Evolutionary conservation across 2,329 filamentous ascomycete species (phyloP).

Genomic region (Aspergillus persii): DNA sequence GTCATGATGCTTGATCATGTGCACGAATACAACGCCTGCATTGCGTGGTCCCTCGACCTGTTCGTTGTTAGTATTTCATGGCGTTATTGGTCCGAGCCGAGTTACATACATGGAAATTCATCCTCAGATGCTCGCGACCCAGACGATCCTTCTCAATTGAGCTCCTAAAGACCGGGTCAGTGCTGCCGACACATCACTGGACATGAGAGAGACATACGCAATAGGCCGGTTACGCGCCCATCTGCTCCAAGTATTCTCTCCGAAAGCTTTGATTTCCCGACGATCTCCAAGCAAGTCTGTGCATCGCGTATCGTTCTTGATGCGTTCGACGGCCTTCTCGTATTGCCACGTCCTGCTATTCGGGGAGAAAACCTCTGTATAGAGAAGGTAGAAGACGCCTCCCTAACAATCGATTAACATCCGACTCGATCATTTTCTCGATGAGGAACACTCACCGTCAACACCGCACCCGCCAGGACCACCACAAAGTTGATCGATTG

Average conservation of each 20-base stretch:
- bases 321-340: slow-evolving; percentile 77
- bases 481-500: slow-evolving; percentile 86
- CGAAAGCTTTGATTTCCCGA: slow-evolving; percentile 74
- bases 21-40: slow-evolving; percentile 70
- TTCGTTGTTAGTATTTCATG: slow-evolving; percentile 20
- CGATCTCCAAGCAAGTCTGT: slow-evolving; percentile 70
- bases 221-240: slow-evolving; percentile 68
- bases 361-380: slow-evolving; percentile 76
- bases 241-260: slow-evolving; percentile 76
- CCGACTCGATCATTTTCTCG: background rate
- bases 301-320: slow-evolving; percentile 71
- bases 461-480: slow-evolving; percentile 68
- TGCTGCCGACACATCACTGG: background rate
- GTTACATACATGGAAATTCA: slow-evolving; percentile 74
- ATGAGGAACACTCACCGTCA: slow-evolving; percentile 60
- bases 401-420: slow-evolving; percentile 49
- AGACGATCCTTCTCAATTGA: slow-evolving; percentile 66
- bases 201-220: slow-evolving; percentile 36
- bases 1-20: slow-evolving; percentile 69
- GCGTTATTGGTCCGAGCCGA: background rate
- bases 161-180: slow-evolving; percentile 48
- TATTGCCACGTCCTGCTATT: slow-evolving; percentile 85
- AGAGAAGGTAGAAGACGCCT: slow-evolving; percentile 75
- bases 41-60: slow-evolving; percentile 75
- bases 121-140: slow-evolving; percentile 75